These are phyloP conservation scores for Pogostemon cablin DNA, from an alignment of 257 asterid genomes.

Conservation along the genomic window DNA sequence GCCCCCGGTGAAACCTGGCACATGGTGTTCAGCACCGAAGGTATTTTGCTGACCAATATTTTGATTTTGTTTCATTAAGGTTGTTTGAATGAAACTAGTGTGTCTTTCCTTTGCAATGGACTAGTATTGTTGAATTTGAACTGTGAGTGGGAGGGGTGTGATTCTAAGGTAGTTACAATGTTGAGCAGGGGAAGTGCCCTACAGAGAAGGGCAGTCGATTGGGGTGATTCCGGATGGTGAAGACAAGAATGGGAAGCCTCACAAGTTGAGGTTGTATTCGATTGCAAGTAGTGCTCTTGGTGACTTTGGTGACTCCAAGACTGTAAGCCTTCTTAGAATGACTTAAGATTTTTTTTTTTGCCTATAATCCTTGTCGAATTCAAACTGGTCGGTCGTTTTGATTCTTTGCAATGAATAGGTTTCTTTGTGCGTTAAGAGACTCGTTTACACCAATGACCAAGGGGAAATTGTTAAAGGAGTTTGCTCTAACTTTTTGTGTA, in stretches of 20 bases:
- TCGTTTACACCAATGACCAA: conserved; percentile 82
- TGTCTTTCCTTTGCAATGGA: neutral
- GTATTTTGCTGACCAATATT: conserved; percentile 40
- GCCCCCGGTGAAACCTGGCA: conserved; percentile 99
- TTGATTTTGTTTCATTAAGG: neutral
- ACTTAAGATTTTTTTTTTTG: neutral
- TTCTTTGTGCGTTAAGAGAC: conserved; percentile 90
- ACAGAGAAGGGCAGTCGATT: conserved; percentile 96
- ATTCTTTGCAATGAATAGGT: conserved; percentile 52
- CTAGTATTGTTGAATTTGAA: neutral
- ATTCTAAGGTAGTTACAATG: conserved; percentile 22
- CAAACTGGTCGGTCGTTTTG: conserved; percentile 14
- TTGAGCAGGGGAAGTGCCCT: conserved; percentile 79
- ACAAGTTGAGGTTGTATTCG: conserved; percentile 89
- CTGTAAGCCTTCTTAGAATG: conserved; percentile 53
- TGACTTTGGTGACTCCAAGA: conserved; percentile 95
- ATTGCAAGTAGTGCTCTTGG: conserved; percentile 99
- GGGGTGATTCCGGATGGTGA: conserved; percentile 90
- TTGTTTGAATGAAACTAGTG: neutral
- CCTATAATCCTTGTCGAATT: neutral
- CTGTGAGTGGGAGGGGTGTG: neutral
- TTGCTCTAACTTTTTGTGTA: conserved; percentile 97
- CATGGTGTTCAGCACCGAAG: conserved; percentile 96
- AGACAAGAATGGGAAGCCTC: conserved; percentile 97
- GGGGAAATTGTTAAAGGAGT: conserved; percentile 92